Evolutionary conservation across 139 green algal genomes (phyloP), one percentile per base, ranked within the genome.

Genomic region (Mychonastes homosphaera): DNA sequence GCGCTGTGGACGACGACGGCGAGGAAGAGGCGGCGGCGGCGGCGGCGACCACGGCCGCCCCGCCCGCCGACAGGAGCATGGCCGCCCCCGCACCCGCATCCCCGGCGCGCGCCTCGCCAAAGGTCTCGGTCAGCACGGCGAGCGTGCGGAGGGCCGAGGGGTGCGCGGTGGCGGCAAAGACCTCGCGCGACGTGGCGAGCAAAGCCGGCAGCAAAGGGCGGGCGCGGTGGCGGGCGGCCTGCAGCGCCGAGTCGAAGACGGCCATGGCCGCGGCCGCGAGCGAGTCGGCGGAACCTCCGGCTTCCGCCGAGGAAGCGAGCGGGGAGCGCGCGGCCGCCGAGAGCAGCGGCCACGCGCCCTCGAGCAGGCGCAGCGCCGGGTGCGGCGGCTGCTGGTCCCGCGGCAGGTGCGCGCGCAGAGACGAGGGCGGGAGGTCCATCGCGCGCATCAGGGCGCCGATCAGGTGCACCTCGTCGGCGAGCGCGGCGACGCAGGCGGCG

Each of bases 61-160:
- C n/a, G n/a, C n/a, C n/a, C n/a, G n/a, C n/a, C n/a, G n/a, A n/a
- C n/a, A n/a, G n/a, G n/a, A n/a, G n/a, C n/a, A n/a, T n/a, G n/a
- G n/a, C n/a, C n/a, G n/a, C n/a, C n/a, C n/a, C n/a, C n/a, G n/a
- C n/a, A n/a, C n/a, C n/a, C n/a, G n/a, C n/a, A n/a, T n/a, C n/a
- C n/a, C n/a, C n/a, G n/a, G n/a, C n/a, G n/a, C n/a, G n/a, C n/a
- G 80, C 40, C 46, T 79, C 68, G 21, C 67, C 73, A 50, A 86
- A 76, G 56, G 75, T 36, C 68, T 88, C 80, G 6, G 65, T 53
- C 16, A 63, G 52, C 5, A 68, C 63, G 30, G 35, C 55, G 47
- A 87, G 61, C 2, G 67, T 61, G 21, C 79, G 73, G 19, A 84
- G 58, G 53, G 54, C 66, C 23, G 45, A 52, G 2, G 76, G 49